phyloP scores from a whole-genome alignment of 1,139 yeast genomes.

The Yarrowia galli region DNA sequence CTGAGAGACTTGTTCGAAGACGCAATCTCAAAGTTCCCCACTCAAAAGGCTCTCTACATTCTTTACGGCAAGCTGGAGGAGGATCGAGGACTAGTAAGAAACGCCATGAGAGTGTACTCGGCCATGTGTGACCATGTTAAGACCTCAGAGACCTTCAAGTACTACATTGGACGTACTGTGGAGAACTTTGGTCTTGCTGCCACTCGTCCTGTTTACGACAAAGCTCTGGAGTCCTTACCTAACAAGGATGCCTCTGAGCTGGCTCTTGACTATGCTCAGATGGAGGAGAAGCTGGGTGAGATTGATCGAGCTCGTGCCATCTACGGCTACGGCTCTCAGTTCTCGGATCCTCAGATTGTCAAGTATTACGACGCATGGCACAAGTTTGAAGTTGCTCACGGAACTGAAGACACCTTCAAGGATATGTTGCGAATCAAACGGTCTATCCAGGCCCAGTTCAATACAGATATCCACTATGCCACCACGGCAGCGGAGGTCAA shows the following conservation, averaged over 20 bases:
- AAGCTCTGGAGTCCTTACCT: conserved; percentile 56
- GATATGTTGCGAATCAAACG: conserved; percentile 75
- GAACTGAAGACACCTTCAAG: conserved; percentile 74
- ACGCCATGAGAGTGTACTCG: conserved; percentile 56
- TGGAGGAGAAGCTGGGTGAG: conserved; percentile 61
- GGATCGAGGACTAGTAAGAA: conserved; percentile 55
- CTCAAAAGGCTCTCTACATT: conserved; percentile 59
- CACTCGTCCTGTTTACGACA: conserved; percentile 54
- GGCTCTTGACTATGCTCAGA: conserved; percentile 55
- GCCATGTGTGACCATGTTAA: conserved; percentile 54
- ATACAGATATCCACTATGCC: conserved; percentile 46
- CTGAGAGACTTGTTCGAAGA: conserved; percentile 79
- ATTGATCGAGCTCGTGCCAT: conserved; percentile 67
- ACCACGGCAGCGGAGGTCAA: conserved; percentile 21
- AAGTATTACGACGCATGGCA: conserved; percentile 73
- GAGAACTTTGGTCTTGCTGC: conserved; percentile 52
- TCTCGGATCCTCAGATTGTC: conserved; percentile 55
- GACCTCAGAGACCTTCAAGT: conserved; percentile 50
- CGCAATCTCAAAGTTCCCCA: conserved; percentile 60
- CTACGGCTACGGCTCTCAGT: conserved; percentile 58
- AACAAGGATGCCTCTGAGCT: conserved; percentile 49
- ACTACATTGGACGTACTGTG: conserved; percentile 49
- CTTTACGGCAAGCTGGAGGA: conserved; percentile 71
- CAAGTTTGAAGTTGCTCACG: conserved; percentile 71
- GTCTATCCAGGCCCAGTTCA: conserved; percentile 55